phyloP scores from a whole-genome alignment of 495 filamentous ascomycete genomes.

The Parmelia sp. region DNA sequence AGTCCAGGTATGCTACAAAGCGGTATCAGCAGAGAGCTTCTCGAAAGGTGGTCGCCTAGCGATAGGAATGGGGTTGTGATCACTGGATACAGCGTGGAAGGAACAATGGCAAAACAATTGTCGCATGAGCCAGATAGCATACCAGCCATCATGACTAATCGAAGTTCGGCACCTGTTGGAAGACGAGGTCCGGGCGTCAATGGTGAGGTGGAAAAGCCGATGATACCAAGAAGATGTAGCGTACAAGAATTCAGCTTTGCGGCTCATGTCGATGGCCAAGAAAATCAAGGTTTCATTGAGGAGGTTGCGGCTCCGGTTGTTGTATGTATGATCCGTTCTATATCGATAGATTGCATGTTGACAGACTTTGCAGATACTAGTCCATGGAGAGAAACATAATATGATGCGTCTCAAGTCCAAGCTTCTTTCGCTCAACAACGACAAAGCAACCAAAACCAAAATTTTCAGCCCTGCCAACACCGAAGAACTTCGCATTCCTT shows the following conservation, averaged over 20 bases:
- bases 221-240: conserved; percentile 87
- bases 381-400: conserved; percentile 94
- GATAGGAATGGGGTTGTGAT: conserved; percentile 94
- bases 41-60: conserved; percentile 93
- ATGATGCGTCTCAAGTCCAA: conserved; percentile 97
- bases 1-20: conserved; percentile 97
- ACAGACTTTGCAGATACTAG: conserved; percentile 61
- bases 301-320: conserved; percentile 86
- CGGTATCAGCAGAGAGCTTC: conserved; percentile 81
- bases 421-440: conserved; percentile 79
- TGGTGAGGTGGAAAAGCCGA: conserved; percentile 65
- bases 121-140: conserved; percentile 91
- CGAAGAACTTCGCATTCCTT: conserved; percentile 90
- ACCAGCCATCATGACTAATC: conserved; percentile 78
- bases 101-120: conserved; percentile 94
- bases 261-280: conserved; percentile 91
- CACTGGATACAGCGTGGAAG: conserved; percentile 96
- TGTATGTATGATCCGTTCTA: conserved; percentile 38
- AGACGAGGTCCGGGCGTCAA: conserved; percentile 52
- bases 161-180: conserved; percentile 44
- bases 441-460: conserved; percentile 73
- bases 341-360: conserved; percentile 23
- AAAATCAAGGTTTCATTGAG: conserved; percentile 93
- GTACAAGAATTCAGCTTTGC: conserved; percentile 92
- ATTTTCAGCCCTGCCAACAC: conserved; percentile 90